Base-by-base conservation (phyloP, 176 grass and related monocot species). In the Dactylis glomerata region DNA sequence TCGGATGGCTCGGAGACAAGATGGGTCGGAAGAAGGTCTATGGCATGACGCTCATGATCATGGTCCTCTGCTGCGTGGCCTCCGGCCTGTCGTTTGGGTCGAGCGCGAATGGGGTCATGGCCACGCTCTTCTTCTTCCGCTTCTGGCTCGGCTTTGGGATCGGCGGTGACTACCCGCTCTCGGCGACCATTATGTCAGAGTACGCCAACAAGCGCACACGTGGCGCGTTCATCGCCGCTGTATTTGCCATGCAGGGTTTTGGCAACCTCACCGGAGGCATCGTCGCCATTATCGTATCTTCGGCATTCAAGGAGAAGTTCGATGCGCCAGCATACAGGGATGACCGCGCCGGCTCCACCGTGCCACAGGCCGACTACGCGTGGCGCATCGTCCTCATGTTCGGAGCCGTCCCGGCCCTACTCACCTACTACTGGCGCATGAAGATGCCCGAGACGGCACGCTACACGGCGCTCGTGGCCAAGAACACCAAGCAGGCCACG, bases 131-230 rank as follows among this genome's bases (percentile, higher is more conserved):
- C 88, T 97, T 97, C 88, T 97, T 97, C 78, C 86, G 92, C 22
- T 97, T 94, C 95, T 97, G 95, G 88, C 90, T 97, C 33, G 95
- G 95, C 14, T 94, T 97, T 56, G 92, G 95, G 32, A 97, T 92
- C 73, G 95, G 95, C 52, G 95, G 92, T 8, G 95, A 97, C 72
- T 97, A 97, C 63, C 95, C 92, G 0, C 84, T 97, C 5, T 87
- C 80, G 6, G 92, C 83, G 33, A 94, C 92, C 20, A 94, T 94
- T 80, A 94, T 94, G 92, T 94, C 92, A 0, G 89, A 94, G 86
- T 94, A 94, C 75, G 80, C 90, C 17, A 94, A 92, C 87, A 94
- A 94, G 85, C 33, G 52, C 11, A 95, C 92, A 5, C 90, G 92
- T 0, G 92, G 92, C 1, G 92, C 92, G 0, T 95, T 95, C 66